Percentiles rank a stretch among this genome's conserved stretches.
Evolutionary conservation across 1,284 basidiomycete species (phyloP).

Genomic region (Xerocomus amazonicus): DNA sequence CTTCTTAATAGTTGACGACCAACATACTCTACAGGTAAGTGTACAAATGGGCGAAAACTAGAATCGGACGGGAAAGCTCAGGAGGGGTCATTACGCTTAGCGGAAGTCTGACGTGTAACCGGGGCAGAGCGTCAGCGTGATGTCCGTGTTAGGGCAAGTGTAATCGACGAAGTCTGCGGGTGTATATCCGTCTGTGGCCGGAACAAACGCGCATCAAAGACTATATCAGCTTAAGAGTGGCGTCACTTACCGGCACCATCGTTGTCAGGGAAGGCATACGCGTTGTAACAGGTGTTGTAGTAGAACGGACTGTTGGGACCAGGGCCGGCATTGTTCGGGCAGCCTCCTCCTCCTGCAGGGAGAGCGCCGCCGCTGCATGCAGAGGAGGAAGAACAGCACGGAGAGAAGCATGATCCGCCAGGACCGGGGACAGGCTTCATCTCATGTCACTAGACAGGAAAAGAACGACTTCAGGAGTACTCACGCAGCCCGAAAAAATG

Average conservation of each 20-base stretch:
- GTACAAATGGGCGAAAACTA: too few species aligned
- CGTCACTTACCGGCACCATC: conserved; percentile 9
- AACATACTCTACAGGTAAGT: too few species aligned
- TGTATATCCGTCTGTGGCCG: neutral
- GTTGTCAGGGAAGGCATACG: conserved; percentile 28
- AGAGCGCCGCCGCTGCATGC: conserved; percentile 24
- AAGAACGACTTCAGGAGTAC: conserved; percentile 1
- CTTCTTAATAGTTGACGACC: too few species aligned
- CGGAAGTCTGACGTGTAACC: conserved; percentile 24
- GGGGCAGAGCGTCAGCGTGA: conserved; percentile 34
- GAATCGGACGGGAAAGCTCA: too few species aligned
- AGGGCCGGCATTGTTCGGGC: conserved; percentile 18
- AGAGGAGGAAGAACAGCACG: conserved; percentile 21
- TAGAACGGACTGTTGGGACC: conserved; percentile 26
- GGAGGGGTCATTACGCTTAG: conserved; percentile 2
- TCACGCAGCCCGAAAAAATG: conserved; percentile 4
- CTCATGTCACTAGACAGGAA: too few species aligned
- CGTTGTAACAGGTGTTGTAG: conserved; percentile 22
- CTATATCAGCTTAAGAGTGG: neutral
- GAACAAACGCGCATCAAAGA: neutral
- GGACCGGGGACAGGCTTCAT: conserved; percentile 25
- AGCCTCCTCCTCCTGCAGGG: conserved; percentile 25
- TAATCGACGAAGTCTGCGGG: conserved; percentile 6
- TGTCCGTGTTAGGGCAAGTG: conserved; percentile 31
- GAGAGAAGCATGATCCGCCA: conserved; percentile 22